phyloP scores from a whole-genome alignment of 2,329 filamentous ascomycete species.

The Teratosphaeria epicoccoides region DNA sequence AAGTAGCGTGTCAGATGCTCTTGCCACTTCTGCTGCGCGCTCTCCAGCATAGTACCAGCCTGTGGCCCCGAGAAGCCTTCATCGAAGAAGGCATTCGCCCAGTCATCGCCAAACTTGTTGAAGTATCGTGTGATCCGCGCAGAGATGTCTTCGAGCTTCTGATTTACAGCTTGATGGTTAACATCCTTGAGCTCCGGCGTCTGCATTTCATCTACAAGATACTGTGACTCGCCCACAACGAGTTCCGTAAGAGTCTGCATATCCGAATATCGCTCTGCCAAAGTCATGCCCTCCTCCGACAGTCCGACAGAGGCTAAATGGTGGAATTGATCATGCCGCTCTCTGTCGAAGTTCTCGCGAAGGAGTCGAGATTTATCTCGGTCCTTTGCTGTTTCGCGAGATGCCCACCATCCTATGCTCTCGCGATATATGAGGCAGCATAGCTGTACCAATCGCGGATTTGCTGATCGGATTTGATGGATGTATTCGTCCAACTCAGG shows the following conservation, averaged over 20 bases:
- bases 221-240: constrained; percentile 36
- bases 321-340: constrained; percentile 33
- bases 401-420: constrained; percentile 47
- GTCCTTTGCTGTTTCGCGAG: constrained; percentile 40
- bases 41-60: constrained; percentile 50
- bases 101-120: constrained; percentile 52
- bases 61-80: constrained; percentile 56
- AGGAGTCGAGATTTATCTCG: constrained; percentile 41
- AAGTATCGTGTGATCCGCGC: constrained; percentile 45
- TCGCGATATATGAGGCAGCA: constrained; percentile 50
- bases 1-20: constrained; percentile 69
- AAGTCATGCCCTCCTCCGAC: constrained; percentile 45
- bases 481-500: constrained; percentile 25
- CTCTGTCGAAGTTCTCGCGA: constrained; percentile 31
- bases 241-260: constrained; percentile 51
- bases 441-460: constrained; percentile 45
- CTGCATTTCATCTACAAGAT: constrained; percentile 17
- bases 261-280: constrained; percentile 54
- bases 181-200: constrained; percentile 26
- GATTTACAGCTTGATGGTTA: constrained; percentile 3
- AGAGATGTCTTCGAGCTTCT: constrained; percentile 27
- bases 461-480: constrained; percentile 41
- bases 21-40: constrained; percentile 55
- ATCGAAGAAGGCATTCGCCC: constrained; percentile 69
- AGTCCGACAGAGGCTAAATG: constrained; percentile 40